phyloP scores from a whole-genome alignment of 352 stramenopile genomes.

The Pythium myriotylum region DNA sequence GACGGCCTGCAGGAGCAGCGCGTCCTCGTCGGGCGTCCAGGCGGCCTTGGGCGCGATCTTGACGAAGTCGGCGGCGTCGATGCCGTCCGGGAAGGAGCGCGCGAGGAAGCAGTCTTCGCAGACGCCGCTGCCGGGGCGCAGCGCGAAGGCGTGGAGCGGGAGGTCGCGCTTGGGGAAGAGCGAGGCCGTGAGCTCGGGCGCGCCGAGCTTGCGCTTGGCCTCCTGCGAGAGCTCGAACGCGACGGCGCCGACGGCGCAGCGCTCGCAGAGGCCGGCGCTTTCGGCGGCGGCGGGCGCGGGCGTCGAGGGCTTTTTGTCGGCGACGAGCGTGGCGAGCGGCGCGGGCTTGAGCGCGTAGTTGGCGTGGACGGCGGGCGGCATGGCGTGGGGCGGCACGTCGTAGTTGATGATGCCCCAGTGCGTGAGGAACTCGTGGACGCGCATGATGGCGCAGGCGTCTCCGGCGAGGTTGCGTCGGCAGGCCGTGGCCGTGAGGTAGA shows the following conservation, averaged over 20 bases:
- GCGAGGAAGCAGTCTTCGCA: slow-evolving; percentile 71
- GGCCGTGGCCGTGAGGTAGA: slow-evolving; percentile 83
- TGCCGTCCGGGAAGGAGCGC: slow-evolving; percentile 60
- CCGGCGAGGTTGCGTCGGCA: slow-evolving; percentile 81
- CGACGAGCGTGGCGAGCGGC: slow-evolving; percentile 11
- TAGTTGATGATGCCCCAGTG: slow-evolving; percentile 90
- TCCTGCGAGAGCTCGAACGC: slow-evolving; percentile 64
- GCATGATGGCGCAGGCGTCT: slow-evolving; percentile 81
- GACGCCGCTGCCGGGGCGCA: slow-evolving; percentile 60
- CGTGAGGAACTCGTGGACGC: slow-evolving; percentile 84
- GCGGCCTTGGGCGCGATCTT: slow-evolving; percentile 28
- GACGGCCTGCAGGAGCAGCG: slow-evolving; percentile 54
- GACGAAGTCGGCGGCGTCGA: slow-evolving; percentile 68
- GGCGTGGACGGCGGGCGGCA: slow-evolving; percentile 52
- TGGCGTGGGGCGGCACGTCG: slow-evolving; percentile 72
- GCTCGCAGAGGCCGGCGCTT: slow-evolving; percentile 41
- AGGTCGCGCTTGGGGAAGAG: slow-evolving; percentile 35
- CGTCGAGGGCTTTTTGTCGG: background rate
- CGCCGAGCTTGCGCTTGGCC: slow-evolving; percentile 52
- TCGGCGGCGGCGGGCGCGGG: background rate
- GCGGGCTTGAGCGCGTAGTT: slow-evolving; percentile 58
- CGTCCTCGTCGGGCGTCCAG: slow-evolving; percentile 58
- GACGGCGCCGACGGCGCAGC: slow-evolving; percentile 40
- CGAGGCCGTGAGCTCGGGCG: slow-evolving; percentile 44
- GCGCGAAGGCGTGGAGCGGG: slow-evolving; percentile 43